Evolutionary conservation across 1,284 basidiomycete genomes (phyloP), one percentile per base, ranked within the genome.

Genomic region (Agaricales sp.): DNA sequence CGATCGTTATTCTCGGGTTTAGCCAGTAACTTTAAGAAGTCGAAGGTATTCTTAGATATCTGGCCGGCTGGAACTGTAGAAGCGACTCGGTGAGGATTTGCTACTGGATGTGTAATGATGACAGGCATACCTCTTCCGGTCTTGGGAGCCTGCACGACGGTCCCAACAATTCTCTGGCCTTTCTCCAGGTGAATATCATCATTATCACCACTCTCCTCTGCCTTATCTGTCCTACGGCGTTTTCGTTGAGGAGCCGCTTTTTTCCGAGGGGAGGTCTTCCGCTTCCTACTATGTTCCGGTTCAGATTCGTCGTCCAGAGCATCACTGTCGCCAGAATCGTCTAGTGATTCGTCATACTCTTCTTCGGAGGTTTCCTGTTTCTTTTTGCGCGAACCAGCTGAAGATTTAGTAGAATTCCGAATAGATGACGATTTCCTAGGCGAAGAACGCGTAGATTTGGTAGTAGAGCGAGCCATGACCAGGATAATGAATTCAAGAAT

Each of bases 1-100:
- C 92, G 75, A 59, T 95, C 89, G 53, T 96, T 96, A 57, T 78
- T 82, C 46, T 77, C 73, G 1, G 88, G 87, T 54, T 89, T 78
- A 58, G 75, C 73, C 43, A 96, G 67, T 44, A 84, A 71, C 3
- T 59, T 64, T 52, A 95, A 65, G 61, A 95, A 95, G 58, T 87
- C 67, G 24, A 96, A 63, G 1, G 87, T 89, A 58, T 94, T 92
- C 55, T 79, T 70, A 1, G 91, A 94, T 59, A 96, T 82, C 59
- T 83, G 81, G 2, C 92, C 92, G 3, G 87, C 74, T 0, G 91
- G 85, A 0, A 91, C 92, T 90, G 57, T 3, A 50, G 37, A 1
- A 23, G n/a, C n/a, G n/a, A n/a, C n/a, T n/a, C n/a, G n/a, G n/a
- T n/a, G n/a, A n/a, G n/a, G n/a, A n/a, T n/a, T 24, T 20, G 22